These are phyloP conservation scores for Nicotiana obtusifolia DNA, from an alignment of 257 asterid genomes.

Conservation along the genomic window DNA sequence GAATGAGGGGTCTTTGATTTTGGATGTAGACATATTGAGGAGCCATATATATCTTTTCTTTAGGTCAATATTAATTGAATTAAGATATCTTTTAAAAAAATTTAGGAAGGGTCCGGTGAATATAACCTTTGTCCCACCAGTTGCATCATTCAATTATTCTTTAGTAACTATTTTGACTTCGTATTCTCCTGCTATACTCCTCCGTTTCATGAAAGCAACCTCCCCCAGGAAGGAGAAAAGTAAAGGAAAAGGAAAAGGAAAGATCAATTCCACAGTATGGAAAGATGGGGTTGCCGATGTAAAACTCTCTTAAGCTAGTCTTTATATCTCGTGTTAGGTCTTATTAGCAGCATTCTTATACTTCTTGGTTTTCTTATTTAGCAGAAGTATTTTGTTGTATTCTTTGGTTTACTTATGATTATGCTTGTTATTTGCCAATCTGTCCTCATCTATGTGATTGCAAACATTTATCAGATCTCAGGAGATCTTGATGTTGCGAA, in stretches of 20 bases:
- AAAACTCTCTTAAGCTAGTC: background rate
- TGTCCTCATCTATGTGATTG: background rate
- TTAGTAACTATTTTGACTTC: background rate
- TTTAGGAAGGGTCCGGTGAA: background rate
- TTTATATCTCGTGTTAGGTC: background rate
- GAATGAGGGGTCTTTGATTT: background rate
- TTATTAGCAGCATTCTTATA: background rate
- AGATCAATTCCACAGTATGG: background rate
- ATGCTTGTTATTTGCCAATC: background rate
- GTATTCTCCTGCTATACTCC: background rate
- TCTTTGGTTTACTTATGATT: background rate
- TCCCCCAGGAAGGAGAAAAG: background rate
- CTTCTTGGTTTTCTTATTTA: background rate
- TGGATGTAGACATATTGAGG: background rate
- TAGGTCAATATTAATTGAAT: background rate
- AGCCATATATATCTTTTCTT: background rate
- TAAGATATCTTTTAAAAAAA: background rate
- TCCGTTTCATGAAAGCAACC: background rate
- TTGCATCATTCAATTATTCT: background rate
- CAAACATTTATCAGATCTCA: conserved; percentile 46
- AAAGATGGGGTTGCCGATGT: background rate
- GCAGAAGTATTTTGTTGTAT: background rate
- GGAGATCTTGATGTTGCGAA: conserved; percentile 83
- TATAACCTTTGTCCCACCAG: background rate
- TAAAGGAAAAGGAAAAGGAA: background rate